Conservation (phyloP, 1,139 yeast genomes). For the Saccharomyces pastorianus region DNA sequence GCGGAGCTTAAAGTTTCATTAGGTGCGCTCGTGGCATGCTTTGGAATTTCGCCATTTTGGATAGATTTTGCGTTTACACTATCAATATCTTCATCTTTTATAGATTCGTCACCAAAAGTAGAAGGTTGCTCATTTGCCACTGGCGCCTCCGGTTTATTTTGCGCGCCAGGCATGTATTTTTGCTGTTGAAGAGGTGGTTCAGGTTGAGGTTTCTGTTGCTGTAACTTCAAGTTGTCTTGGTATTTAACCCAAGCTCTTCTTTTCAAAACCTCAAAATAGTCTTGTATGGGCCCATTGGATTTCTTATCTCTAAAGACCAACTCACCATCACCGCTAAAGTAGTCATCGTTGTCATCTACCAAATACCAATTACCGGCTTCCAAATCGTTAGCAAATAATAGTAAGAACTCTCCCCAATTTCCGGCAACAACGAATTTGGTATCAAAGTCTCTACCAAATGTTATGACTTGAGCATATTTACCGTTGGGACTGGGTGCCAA, state of each 20-base stretch:
- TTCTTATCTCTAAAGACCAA: constrained; percentile 54
- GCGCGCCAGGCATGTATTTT: not conserved
- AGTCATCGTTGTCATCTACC: constrained; percentile 47
- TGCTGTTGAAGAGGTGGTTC: not conserved
- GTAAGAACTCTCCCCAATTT: constrained; percentile 77
- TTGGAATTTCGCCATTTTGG: constrained; percentile 7
- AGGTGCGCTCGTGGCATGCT: constrained; percentile 13
- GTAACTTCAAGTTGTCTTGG: constrained; percentile 11
- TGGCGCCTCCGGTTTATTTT: not conserved
- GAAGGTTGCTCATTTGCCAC: not conserved
- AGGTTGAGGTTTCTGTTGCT: not conserved
- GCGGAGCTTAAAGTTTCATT: not conserved
- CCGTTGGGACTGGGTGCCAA: constrained; percentile 77
- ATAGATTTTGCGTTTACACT: not conserved
- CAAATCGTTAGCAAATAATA: constrained; percentile 74
- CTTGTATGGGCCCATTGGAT: constrained; percentile 41
- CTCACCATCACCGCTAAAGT: constrained; percentile 64
- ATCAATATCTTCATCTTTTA: constrained; percentile 7
- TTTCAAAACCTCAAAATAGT: constrained; percentile 57
- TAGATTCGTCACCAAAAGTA: constrained; percentile 9
- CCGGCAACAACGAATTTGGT: constrained; percentile 68
- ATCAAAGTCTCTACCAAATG: constrained; percentile 87
- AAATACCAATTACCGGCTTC: constrained; percentile 70
- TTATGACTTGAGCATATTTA: constrained; percentile 74
- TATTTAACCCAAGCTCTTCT: constrained; percentile 33